Evolutionary conservation across 306 rosid genomes (phyloP), one percentile per base, ranked within the genome.

Genomic region (Mucuna pruriens): DNA sequence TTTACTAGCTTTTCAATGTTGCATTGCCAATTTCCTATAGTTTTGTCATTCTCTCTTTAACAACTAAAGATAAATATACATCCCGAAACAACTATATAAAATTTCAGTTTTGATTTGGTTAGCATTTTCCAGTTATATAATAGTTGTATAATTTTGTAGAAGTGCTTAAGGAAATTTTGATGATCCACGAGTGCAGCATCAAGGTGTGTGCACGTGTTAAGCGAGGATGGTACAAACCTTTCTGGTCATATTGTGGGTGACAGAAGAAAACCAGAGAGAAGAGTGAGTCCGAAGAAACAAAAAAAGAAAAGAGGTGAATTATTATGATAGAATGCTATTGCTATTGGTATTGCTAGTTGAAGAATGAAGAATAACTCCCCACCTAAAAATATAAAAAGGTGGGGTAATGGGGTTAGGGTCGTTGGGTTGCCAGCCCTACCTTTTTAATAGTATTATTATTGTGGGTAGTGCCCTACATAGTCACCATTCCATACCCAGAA

Each of bases 401-500:
- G 16, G 63, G 81, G 72, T 34, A n/a, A n/a, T 75, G 13, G 63
- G 81, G 73, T 39, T 77, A 66, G 80, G 69, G 75, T 69, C 0
- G 75, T 64, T 84, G 84, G 67, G 54, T 62, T 77, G 88, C 60
- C 76, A 78, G 48, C 88, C 85, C 60, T 20, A 54, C 80, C 63
- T 61, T 84, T 38, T 40, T 19, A 71, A 34, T 77, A 70, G 45
- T 12, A 80, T 79, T 38, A 85, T 68, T 26, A 68, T 74, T 75
- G 74, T 79, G 51, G 84, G 70, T 82, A 79, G 85, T 87, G 94
- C 73, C 92, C 86, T 85, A 79, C 88, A 87, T 68, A 76, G 94
- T 88, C 92, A 86, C 85, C 87, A 80, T 87, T 92, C 92, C 97
- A 87, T 81, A 86, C 89, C 71, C 80, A 70, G 46, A 69, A 78